Evolutionary conservation across 139 green algal genomes (phyloP).

Genomic region (Coelastrella sp.): DNA sequence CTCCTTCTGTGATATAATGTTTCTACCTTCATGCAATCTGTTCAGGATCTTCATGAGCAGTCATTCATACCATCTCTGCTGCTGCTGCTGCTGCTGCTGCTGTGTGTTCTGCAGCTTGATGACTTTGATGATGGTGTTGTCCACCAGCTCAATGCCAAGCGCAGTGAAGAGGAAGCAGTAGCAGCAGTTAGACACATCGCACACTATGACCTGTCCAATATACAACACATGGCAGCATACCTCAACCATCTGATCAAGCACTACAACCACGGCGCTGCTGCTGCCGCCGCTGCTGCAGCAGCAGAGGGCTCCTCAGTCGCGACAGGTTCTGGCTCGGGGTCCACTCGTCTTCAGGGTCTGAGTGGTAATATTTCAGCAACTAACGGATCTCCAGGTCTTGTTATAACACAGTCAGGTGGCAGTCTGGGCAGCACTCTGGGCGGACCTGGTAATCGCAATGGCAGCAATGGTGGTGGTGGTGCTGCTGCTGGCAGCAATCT

Average conservation of each 20-base stretch:
- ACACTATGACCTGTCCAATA: conserved; percentile 51
- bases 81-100: background rate
- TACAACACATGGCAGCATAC: conserved; percentile 68
- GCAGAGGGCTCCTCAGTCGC: background rate
- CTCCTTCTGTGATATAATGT: too few species aligned
- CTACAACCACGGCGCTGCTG: conserved; percentile 43
- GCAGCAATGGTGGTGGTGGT: background rate
- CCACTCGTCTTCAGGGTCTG: background rate
- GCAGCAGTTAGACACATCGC: conserved; percentile 60
- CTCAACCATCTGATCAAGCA: conserved; percentile 62
- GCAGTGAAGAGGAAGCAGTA: conserved; percentile 61
- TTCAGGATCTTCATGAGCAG: too few species aligned
- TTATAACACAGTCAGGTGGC: background rate
- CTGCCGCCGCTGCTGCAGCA: conserved; percentile 26
- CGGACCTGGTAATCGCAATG: background rate
- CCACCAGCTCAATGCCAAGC: conserved; percentile 65
- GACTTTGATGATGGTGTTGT: conserved; percentile 73
- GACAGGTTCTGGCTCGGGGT: background rate
- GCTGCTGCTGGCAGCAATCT: background rate
- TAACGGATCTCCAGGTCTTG: background rate
- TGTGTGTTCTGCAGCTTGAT: conserved; percentile 46
- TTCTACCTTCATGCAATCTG: too few species aligned
- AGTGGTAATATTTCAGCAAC: background rate
- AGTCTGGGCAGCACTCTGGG: conserved; percentile 3
- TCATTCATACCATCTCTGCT: too few species aligned